Evolutionary conservation across 2,329 filamentous ascomycete species (phyloP).

Genomic region (Cyphellophora attinorum): DNA sequence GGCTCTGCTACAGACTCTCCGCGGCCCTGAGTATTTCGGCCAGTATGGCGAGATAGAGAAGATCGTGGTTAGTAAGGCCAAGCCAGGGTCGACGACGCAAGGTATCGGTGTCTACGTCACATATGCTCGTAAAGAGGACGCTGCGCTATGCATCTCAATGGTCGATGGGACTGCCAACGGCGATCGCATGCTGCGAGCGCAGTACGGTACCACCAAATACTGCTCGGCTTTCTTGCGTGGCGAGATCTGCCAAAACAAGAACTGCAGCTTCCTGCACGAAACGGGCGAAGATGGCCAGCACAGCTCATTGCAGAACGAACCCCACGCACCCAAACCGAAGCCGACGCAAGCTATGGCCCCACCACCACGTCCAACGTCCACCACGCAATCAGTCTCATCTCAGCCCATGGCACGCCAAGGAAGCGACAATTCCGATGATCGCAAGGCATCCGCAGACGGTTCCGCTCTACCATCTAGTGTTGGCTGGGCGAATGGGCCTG

Average conservation of each 20-base stretch:
- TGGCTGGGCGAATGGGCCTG: conserved; percentile 71
- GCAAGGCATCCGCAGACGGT: conserved; percentile 59
- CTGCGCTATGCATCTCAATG: conserved; percentile 76
- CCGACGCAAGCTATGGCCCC: conserved; percentile 21
- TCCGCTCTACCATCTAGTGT: conserved; percentile 89
- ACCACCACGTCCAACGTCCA: conserved; percentile 23
- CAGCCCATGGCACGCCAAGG: conserved; percentile 64
- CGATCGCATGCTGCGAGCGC: conserved; percentile 67
- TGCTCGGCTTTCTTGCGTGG: conserved; percentile 94
- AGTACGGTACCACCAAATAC: conserved; percentile 92
- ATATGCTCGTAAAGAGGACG: conserved; percentile 84
- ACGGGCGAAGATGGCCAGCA: conserved; percentile 71
- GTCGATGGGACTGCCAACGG: conserved; percentile 91
- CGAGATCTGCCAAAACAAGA: conserved; percentile 87
- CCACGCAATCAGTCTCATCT: conserved; percentile 35
- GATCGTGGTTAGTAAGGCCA: conserved; percentile 95
- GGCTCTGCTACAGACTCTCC: conserved; percentile 70
- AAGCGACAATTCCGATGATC: conserved; percentile 58
- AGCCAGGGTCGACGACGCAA: conserved; percentile 64
- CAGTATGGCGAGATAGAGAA: conserved; percentile 98
- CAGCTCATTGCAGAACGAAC: conserved; percentile 11
- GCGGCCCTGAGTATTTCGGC: conserved; percentile 88
- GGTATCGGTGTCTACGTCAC: conserved; percentile 98
- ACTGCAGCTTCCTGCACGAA: conserved; percentile 97
- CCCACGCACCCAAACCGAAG: conserved; percentile 20